Base-by-base conservation (phyloP, 495 filamentous ascomycete genomes). In the Hypoxylon lenormandii region DNA sequence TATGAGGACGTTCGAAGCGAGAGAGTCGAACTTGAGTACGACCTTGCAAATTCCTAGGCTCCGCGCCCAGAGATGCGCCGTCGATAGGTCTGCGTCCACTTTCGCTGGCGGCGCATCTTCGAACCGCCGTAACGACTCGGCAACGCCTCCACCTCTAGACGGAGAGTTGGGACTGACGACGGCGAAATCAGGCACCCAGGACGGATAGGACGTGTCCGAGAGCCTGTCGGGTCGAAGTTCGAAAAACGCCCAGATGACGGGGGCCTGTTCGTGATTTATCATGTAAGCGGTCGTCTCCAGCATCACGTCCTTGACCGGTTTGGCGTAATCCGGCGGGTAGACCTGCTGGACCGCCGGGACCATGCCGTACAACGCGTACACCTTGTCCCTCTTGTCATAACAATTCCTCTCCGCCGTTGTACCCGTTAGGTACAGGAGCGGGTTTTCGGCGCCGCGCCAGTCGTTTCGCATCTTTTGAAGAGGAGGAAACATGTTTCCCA, bases 161-260 rank as follows among this genome's bases (percentile, higher is more conserved):
- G 53, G 53, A n/a, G 53, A 8, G 10, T 21, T 43, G 18, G 18
- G 10, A 11, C 19, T 33, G 10, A 33, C 53, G 11, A 18, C 36
- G 8, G 36, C 22, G 36, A 57, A 43, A 21, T 57, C 53, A n/a
- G 53, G 53, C 16, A 57, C 53, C 53, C 53, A 57, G 15, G 53
- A 57, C 12, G 53, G 53, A 22, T 57, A 57, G n/a, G 53, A 26
- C 15, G 37, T 11, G 36, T 57, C 18, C 10, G 19, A 16, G 8
- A 57, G 53, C 36, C 53, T 38, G n/a, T 57, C 33, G 30, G 22
- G 16, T 2, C 53, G 30, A 26, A 57, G 53, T 22, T 15, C 53
- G 16, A 57, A 57, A 7, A 33, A 40, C 13, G 16, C 21, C 53
- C 53, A 57, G 16, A 57, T 57, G 36, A 57, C 18, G 2, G 53